Percentiles rank a stretch among this genome's conserved stretches.
Conservation (phyloP, 2,329 filamentous ascomycete genomes). For the Polychaeton citri region DNA sequence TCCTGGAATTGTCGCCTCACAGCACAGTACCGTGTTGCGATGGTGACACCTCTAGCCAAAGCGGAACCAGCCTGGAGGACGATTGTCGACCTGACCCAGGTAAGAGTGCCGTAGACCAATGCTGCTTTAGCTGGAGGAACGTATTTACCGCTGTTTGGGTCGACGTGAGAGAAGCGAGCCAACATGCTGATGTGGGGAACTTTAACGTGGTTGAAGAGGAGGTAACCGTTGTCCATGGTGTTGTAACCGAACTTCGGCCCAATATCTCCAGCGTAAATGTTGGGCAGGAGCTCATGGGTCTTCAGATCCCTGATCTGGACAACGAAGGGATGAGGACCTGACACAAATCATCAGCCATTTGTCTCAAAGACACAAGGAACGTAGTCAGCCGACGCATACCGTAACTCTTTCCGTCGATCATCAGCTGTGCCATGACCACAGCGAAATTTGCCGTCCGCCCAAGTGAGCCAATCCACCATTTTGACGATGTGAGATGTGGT, state of each 20-base stretch:
- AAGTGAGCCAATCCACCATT: constrained; percentile 76
- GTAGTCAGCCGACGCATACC: too few relatives aligned
- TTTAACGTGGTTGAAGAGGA: constrained; percentile 64
- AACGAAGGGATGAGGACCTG: constrained; percentile 57
- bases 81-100: constrained; percentile 60
- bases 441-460: constrained; percentile 65
- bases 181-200: constrained; percentile 64
- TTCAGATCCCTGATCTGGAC: constrained; percentile 59
- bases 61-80: constrained; percentile 60
- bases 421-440: constrained; percentile 65
- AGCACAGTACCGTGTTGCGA: constrained; percentile 60
- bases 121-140: constrained; percentile 51
- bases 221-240: constrained; percentile 72
- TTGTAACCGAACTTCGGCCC: constrained; percentile 48
- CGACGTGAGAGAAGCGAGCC: constrained; percentile 55
- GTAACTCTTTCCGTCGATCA: constrained; percentile 52
- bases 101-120: constrained; percentile 62
- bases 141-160: constrained; percentile 56
- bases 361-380: too few relatives aligned
- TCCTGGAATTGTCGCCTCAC: constrained; percentile 70
- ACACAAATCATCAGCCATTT: neutral
- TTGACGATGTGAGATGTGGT: constrained; percentile 59
- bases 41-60: constrained; percentile 63
- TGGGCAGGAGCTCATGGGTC: constrained; percentile 55
- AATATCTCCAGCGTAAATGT: constrained; percentile 65